phyloP scores from a whole-genome alignment of 768 basidiomycete species.

The Cystobasidium ongulense region DNA sequence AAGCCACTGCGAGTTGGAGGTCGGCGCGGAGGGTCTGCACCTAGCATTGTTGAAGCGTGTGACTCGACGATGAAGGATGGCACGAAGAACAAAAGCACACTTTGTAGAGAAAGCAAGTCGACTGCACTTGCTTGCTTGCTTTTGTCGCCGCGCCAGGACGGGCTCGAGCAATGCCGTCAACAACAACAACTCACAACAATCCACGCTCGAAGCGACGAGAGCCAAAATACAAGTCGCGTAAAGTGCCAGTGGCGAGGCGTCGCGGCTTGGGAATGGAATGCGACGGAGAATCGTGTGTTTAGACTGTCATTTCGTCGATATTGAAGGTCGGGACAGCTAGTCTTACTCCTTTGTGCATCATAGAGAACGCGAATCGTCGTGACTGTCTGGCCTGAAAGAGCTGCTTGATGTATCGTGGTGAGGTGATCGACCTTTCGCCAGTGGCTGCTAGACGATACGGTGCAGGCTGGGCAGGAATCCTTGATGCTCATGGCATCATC shows the following conservation, averaged over 20 bases:
- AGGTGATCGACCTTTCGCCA: too few species aligned
- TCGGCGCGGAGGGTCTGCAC: conserved; percentile 23
- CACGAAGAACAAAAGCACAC: background rate
- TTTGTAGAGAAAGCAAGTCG: background rate
- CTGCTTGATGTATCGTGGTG: too few species aligned
- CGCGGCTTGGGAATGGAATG: background rate
- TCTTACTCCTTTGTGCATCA: background rate
- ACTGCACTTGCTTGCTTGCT: background rate
- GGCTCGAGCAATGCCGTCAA: background rate
- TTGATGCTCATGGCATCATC: too few species aligned
- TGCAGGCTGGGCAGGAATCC: too few species aligned
- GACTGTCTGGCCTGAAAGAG: too few species aligned
- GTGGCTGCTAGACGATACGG: too few species aligned
- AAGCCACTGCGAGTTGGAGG: background rate
- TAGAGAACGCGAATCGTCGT: too few species aligned
- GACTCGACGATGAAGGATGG: background rate
- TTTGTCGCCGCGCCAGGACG: background rate
- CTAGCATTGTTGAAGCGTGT: background rate
- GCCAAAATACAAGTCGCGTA: conserved; percentile 10
- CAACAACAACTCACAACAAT: background rate
- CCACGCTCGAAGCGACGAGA: background rate
- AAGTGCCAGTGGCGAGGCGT: background rate
- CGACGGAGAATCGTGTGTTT: background rate
- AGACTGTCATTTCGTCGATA: too few species aligned
- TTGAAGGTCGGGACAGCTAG: background rate